Evolutionary conservation across 768 basidiomycete genomes (phyloP).

Genomic region (Phylloporus sp.): DNA sequence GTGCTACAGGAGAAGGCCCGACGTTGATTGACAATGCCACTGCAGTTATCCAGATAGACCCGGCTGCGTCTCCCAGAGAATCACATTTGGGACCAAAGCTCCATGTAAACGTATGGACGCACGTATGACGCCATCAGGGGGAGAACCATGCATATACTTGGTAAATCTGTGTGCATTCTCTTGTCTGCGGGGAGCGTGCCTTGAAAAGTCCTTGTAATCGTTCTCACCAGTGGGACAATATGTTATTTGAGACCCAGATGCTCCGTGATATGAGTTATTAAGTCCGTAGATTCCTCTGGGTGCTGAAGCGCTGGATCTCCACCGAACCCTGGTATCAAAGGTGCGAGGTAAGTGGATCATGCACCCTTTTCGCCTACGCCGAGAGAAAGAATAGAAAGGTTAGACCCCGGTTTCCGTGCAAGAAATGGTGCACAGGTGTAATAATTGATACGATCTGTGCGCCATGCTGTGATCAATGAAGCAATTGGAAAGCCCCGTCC

Average conservation of each 20-base stretch:
- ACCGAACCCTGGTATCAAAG: background rate
- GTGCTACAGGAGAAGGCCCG: constrained; percentile 12
- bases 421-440: background rate
- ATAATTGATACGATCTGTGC: background rate
- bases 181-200: background rate
- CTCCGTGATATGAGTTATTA: background rate
- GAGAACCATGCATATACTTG: background rate
- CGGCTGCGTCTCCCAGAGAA: constrained; percentile 10
- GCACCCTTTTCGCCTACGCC: background rate
- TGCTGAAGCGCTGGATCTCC: background rate
- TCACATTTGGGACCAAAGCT: background rate
- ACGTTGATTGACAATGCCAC: constrained; percentile 4
- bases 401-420: background rate
- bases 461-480: background rate
- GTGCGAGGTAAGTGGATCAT: background rate
- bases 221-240: background rate
- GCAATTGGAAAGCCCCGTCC: constrained; percentile 4
- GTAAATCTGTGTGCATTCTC: background rate
- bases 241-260: background rate
- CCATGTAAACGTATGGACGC: background rate
- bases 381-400: background rate
- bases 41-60: constrained; percentile 4
- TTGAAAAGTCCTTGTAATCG: background rate
- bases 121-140: background rate
- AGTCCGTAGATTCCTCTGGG: background rate